These are phyloP conservation scores for Rhododendron ferrugineum DNA, from an alignment of 148 eudicot genomes.

Conservation along the genomic window DNA sequence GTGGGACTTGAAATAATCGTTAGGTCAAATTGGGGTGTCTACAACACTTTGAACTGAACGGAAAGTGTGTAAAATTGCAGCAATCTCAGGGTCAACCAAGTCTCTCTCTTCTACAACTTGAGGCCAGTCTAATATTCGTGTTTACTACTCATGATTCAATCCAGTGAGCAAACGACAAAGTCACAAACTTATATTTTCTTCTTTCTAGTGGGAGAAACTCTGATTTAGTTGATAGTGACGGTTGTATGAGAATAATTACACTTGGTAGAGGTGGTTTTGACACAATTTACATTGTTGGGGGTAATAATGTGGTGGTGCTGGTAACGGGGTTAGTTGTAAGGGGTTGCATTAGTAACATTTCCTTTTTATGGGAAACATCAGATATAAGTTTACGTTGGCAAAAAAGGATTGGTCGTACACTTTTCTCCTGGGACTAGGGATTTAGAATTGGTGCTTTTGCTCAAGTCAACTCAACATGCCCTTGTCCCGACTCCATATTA, in stretches of 20 bases:
- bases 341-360: background rate
- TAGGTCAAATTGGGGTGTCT: too few relatives aligned
- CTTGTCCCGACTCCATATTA: background rate
- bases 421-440: background rate
- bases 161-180: background rate
- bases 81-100: background rate
- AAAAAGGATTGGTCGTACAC: background rate
- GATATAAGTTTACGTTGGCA: background rate
- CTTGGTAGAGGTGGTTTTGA: background rate
- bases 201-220: background rate
- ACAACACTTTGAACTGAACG: background rate
- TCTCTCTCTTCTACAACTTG: background rate
- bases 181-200: background rate
- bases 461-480: background rate
- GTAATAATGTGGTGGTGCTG: background rate
- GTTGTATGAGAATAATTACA: background rate
- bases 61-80: background rate
- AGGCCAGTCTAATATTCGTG: background rate
- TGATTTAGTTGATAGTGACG: background rate
- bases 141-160: background rate
- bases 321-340: background rate
- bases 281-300: background rate
- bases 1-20: too few relatives aligned
- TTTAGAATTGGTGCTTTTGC: background rate
- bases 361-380: background rate